Percentiles rank a stretch among this genome's conserved stretches.
phyloP scores from a whole-genome alignment of 2,329 filamentous ascomycete species.

The Leptographium procerum region DNA sequence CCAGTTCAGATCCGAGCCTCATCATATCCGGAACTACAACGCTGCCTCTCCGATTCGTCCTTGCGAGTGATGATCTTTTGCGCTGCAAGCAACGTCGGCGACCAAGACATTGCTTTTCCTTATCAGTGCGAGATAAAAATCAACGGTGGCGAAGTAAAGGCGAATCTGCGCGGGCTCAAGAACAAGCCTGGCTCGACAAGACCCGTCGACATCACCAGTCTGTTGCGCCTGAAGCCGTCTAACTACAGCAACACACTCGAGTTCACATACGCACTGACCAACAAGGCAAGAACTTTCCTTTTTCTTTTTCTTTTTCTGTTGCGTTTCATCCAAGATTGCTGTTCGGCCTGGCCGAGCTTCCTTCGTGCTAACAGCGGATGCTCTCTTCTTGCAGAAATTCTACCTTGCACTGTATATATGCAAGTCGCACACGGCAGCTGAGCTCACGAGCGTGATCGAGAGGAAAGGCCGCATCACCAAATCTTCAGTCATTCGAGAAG shows the following conservation, averaged over 20 bases:
- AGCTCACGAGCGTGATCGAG: constrained; percentile 58
- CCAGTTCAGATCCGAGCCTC: constrained; percentile 34
- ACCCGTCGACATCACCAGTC: constrained; percentile 79
- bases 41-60: constrained; percentile 47
- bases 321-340: too few relatives aligned
- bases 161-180: constrained; percentile 89
- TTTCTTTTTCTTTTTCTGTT: background rate
- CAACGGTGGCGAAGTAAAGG: constrained; percentile 77
- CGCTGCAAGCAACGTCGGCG: constrained; percentile 48
- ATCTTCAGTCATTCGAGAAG: constrained; percentile 69
- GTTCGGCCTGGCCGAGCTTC: too few relatives aligned
- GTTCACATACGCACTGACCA: constrained; percentile 85
- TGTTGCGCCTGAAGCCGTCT: constrained; percentile 54
- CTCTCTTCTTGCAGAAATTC: constrained; percentile 44
- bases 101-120: constrained; percentile 77
- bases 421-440: constrained; percentile 56
- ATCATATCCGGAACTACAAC: constrained; percentile 39
- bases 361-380: background rate
- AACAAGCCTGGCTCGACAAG: constrained; percentile 92
- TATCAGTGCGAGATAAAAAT: constrained; percentile 87
- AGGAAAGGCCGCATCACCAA: constrained; percentile 63
- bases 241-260: constrained; percentile 66
- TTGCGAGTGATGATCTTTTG: constrained; percentile 77
- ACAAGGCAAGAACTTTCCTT: constrained; percentile 48
- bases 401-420: constrained; percentile 67